These are phyloP conservation scores for Capsicum chinense DNA, from an alignment of 257 asterid species.

Conservation along the genomic window DNA sequence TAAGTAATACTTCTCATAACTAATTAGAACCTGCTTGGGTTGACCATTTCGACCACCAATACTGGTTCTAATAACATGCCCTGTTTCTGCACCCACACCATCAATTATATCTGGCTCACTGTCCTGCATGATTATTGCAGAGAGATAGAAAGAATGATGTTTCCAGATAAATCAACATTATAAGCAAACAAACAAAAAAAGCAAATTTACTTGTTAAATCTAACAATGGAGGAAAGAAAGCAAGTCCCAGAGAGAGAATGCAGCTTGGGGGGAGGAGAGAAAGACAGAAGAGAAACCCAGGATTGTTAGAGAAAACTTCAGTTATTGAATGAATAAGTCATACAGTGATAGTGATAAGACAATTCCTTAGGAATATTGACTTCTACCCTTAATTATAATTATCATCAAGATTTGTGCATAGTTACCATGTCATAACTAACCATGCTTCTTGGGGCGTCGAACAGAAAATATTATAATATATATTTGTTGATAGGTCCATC, in stretches of 20 bases:
- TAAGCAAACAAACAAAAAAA: conserved; percentile 16
- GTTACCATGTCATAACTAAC: neutral
- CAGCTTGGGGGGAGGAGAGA: neutral
- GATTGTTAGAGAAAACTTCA: neutral
- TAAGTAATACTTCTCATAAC: conserved; percentile 32
- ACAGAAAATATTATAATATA: neutral
- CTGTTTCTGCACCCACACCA: conserved; percentile 96
- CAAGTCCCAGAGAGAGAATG: neutral
- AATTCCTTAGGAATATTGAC: neutral
- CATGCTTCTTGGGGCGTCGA: conserved; percentile 12
- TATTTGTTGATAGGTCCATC: conserved; percentile 8
- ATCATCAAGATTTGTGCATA: neutral
- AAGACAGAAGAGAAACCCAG: neutral
- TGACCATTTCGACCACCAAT: conserved; percentile 94
- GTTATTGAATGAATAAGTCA: neutral
- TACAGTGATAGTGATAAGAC: neutral
- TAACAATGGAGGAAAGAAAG: conserved; percentile 3
- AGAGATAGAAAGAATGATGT: conserved; percentile 27
- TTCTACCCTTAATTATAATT: conserved; percentile 20
- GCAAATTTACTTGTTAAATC: conserved; percentile 1
- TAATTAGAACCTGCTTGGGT: conserved; percentile 71
- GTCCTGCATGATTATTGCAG: conserved; percentile 63
- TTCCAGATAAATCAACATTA: conserved; percentile 25
- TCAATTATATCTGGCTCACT: conserved; percentile 91
- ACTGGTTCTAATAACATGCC: conserved; percentile 85